Evolutionary conservation across 1,139 yeast species (phyloP), one percentile per base, ranked within the genome.

Genomic region (Geotrichum bryndzae): DNA sequence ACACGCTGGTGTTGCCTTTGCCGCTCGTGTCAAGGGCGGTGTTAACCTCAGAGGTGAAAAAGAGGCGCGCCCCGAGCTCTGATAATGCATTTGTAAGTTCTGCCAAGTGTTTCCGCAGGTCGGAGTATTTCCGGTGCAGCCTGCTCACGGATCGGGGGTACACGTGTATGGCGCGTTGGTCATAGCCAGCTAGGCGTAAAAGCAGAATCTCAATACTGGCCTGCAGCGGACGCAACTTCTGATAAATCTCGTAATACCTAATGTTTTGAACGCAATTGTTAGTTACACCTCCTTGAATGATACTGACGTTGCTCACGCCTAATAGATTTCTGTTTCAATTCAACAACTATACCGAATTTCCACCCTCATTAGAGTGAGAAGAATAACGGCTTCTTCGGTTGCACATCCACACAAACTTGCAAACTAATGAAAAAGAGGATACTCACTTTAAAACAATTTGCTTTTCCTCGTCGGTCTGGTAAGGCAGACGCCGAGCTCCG

Each of bases 131-230:
- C 1, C 70, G 71, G 27, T 78, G 73, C 10, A 86, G 73, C 3
- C 71, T 67, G 31, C 67, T 69, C n/a, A 75, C 69, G 2, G 76
- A 76, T 1, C 73, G 73, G 15, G 79, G 81, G 66, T 75, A 72
- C 10, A 64, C 58, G 41, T 66, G 65, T 64, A 68, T 70, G 57
- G 78, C 80, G 55, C 72, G 69, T 22, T 69, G 71, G 60, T 69
- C 74, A 69, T 79, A 82, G 57, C 77, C 79, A 25, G 82, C 82
- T 25, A 87, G 76, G 59, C 87, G 75, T n/a, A 76, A 69, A 0
- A 88, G 88, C 5, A 87, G 76, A 61, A 84, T 80, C 54, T 81
- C 79, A n/a, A 87, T 68, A 22, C 92, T 85, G 1, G 84, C 86
- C 53, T 77, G 76, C 56, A 86, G 74, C 0, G 90, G 90, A 45